Conservation (phyloP, 2,329 filamentous ascomycete genomes). For the Colletotrichum tropicale region DNA sequence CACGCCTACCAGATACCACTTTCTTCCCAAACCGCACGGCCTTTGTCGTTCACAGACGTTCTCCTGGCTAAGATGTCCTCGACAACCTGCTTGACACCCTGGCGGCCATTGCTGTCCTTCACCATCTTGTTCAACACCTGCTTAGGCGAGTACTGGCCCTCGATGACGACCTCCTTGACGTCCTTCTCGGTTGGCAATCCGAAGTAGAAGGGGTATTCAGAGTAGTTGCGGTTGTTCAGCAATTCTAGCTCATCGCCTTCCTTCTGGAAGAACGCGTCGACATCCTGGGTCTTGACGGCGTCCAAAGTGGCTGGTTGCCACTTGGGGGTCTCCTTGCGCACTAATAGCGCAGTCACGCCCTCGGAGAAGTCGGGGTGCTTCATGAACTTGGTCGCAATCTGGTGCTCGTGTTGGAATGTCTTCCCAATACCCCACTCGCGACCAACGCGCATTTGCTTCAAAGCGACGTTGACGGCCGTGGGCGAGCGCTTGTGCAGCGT, state of each 20-base stretch:
- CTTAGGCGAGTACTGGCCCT: constrained; percentile 45
- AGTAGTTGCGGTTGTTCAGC: constrained; percentile 67
- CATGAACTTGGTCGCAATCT: constrained; percentile 90
- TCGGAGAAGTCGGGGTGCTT: constrained; percentile 87
- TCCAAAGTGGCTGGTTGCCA: constrained; percentile 80
- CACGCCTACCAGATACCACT: neutral
- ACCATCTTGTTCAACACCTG: constrained; percentile 70
- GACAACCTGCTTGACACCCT: constrained; percentile 73
- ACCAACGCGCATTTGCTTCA: constrained; percentile 82
- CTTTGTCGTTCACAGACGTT: constrained; percentile 52
- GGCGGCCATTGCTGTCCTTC: constrained; percentile 62
- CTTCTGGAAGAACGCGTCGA: constrained; percentile 71
- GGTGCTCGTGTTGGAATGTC: constrained; percentile 84
- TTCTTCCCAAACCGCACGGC: constrained; percentile 43
- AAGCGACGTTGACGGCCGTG: constrained; percentile 82
- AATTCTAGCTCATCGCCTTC: constrained; percentile 58
- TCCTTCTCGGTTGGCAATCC: constrained; percentile 77
- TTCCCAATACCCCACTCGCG: constrained; percentile 79
- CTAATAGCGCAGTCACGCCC: constrained; percentile 82
- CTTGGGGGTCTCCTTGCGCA: constrained; percentile 70
- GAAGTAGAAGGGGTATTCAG: constrained; percentile 72
- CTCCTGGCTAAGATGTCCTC: constrained; percentile 71
- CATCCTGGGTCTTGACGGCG: constrained; percentile 61
- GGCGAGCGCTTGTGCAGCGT: constrained; percentile 83
- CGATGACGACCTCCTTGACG: constrained; percentile 49